Percentiles rank a stretch among this genome's conserved stretches.
These are phyloP conservation scores for Saururus chinensis DNA, from an alignment of 164 flowering plant species.

Conservation along the genomic window DNA sequence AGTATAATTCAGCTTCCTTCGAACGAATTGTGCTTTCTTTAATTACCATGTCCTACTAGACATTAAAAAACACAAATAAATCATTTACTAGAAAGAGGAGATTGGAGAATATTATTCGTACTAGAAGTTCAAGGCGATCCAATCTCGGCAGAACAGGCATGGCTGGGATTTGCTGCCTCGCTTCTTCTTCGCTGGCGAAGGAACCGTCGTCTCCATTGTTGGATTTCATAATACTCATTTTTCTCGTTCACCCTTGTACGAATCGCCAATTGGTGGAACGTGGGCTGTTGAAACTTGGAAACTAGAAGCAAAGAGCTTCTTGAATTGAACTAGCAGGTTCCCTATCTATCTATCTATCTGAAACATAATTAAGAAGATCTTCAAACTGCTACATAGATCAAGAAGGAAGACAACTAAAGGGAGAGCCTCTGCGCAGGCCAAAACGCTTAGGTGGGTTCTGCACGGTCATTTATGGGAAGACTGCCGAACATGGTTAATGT, in stretches of 20 bases:
- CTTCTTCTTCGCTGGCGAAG: slow-evolving; percentile 12
- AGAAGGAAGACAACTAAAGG: not conserved
- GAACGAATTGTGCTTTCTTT: not conserved
- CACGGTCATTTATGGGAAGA: not conserved
- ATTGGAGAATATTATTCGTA: slow-evolving; percentile 4
- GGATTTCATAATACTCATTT: not conserved
- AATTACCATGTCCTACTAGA: not conserved
- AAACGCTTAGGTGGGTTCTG: not conserved
- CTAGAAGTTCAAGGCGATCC: slow-evolving; percentile 54
- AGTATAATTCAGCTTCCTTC: too few species aligned
- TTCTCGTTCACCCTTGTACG: too few species aligned
- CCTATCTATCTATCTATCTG: not conserved
- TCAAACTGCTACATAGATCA: not conserved
- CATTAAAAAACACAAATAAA: not conserved
- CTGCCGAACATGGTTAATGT: not conserved
- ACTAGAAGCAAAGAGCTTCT: not conserved
- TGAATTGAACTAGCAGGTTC: not conserved
- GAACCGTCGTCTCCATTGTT: not conserved
- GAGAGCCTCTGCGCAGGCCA: not conserved
- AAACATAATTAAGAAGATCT: not conserved
- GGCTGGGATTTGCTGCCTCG: slow-evolving; percentile 9
- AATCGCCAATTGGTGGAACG: too few species aligned
- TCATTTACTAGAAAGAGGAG: not conserved
- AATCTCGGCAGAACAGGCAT: slow-evolving; percentile 36
- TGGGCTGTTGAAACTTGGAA: too few species aligned